A percentile compares a stretch with the other conserved stretches of the same genome.
These are phyloP conservation scores for Chaetomium olivaceum DNA, from an alignment of 2,329 filamentous ascomycete species.

Conservation along the genomic window DNA sequence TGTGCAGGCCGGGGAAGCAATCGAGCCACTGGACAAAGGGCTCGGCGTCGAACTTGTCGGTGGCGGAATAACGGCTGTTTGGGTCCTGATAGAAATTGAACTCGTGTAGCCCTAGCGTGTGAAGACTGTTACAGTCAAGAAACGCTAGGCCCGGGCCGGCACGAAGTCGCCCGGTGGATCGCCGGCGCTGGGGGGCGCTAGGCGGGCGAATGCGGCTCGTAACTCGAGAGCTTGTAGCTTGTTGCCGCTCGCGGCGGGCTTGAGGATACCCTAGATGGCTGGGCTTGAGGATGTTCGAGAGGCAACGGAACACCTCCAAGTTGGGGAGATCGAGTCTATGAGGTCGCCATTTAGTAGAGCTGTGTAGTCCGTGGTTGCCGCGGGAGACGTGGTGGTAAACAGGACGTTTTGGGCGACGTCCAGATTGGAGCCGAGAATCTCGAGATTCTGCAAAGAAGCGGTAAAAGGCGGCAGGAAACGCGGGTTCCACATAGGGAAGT, in stretches of 20 bases:
- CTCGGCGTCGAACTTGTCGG: slow-evolving; percentile 25
- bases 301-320: slow-evolving; percentile 31
- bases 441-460: slow-evolving; percentile 16
- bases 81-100: slow-evolving; percentile 28
- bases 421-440: slow-evolving; percentile 10
- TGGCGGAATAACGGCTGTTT: not conserved
- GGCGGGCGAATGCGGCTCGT: not conserved
- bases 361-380: not conserved
- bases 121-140: slow-evolving; percentile 21
- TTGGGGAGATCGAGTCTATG: slow-evolving; percentile 4
- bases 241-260: slow-evolving; percentile 13
- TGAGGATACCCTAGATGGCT: slow-evolving; percentile 18
- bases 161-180: not conserved
- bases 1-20: slow-evolving; percentile 28
- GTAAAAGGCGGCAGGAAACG: slow-evolving; percentile 19
- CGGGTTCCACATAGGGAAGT: not conserved
- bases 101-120: slow-evolving; percentile 29
- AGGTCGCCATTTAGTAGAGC: not conserved
- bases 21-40: slow-evolving; percentile 32
- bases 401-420: slow-evolving; percentile 14
- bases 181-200: not conserved
- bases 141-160: slow-evolving; percentile 21
- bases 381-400: slow-evolving; percentile 4
- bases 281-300: not conserved
- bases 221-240: slow-evolving; percentile 30